These are phyloP conservation scores for Fusarium dimerum DNA, from an alignment of 2,329 filamentous ascomycete species.

Conservation along the genomic window DNA sequence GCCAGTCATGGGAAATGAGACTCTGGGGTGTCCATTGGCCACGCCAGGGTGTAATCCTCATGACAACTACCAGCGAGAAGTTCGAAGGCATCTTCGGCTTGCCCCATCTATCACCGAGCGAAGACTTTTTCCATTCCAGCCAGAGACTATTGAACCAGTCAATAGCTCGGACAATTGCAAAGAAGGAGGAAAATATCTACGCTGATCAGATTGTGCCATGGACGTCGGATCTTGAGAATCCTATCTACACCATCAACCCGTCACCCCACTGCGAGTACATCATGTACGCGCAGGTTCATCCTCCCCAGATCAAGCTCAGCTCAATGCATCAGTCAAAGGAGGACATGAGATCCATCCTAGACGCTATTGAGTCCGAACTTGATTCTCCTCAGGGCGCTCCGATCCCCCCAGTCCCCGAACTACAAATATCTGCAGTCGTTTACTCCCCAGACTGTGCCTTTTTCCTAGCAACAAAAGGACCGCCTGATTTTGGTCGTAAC, in stretches of 20 bases:
- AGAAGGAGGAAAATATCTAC: conserved; percentile 58
- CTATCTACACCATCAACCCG: conserved; percentile 58
- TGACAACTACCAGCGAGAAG: conserved; percentile 92
- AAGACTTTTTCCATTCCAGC: conserved; percentile 58
- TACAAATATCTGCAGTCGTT: conserved; percentile 63
- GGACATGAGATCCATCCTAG: conserved; percentile 40
- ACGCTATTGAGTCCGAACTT: conserved; percentile 63
- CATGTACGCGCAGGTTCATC: conserved; percentile 78
- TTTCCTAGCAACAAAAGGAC: conserved; percentile 65
- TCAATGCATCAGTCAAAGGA: conserved; percentile 34
- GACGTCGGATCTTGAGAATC: conserved; percentile 68
- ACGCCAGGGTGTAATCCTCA: conserved; percentile 72
- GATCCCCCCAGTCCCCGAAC: conserved; percentile 52
- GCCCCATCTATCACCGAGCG: conserved; percentile 72
- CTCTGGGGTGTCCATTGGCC: conserved; percentile 87
- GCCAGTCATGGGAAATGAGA: conserved; percentile 76
- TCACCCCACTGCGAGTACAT: conserved; percentile 85
- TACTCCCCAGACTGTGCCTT: conserved; percentile 70
- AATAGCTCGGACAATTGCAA: conserved; percentile 65
- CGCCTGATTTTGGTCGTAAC: conserved; percentile 52
- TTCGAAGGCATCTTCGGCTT: conserved; percentile 89
- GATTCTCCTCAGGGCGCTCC: conserved; percentile 62
- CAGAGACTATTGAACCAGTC: conserved; percentile 71
- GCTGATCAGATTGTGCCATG: conserved; percentile 70
- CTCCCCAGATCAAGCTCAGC: conserved; percentile 41